Percentiles rank a stretch among this genome's conserved stretches.
phyloP scores from a whole-genome alignment of 768 basidiomycete genomes.

The Tulasnella sp. region DNA sequence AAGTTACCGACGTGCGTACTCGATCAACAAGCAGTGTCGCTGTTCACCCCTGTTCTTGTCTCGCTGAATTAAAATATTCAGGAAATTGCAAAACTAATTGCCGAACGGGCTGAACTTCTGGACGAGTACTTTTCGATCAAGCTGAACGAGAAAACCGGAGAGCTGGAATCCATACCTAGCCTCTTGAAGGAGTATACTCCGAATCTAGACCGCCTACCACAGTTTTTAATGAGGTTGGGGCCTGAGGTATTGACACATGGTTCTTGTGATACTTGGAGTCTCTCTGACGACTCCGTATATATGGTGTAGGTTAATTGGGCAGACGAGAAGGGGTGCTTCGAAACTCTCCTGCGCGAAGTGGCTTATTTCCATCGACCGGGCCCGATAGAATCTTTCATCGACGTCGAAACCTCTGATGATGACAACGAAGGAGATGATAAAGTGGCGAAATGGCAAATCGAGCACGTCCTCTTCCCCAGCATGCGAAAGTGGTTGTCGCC shows the following conservation, averaged over 20 bases:
- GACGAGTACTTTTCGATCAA: constrained; percentile 83
- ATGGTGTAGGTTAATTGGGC: constrained; percentile 77
- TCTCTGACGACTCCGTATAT: background rate
- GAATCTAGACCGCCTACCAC: constrained; percentile 83
- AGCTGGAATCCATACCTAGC: constrained; percentile 73
- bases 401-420: constrained; percentile 31
- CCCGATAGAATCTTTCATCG: constrained; percentile 40
- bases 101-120: constrained; percentile 73
- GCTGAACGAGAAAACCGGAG: constrained; percentile 58
- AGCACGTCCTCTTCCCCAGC: constrained; percentile 86
- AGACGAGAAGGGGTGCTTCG: constrained; percentile 79
- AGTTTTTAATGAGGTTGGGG: constrained; percentile 85
- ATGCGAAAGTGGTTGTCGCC: constrained; percentile 70
- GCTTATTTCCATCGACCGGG: constrained; percentile 87
- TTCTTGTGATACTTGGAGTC: background rate
- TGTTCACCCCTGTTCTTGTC: background rate
- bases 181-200: constrained; percentile 85
- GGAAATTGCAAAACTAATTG: constrained; percentile 62
- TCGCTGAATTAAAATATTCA: constrained; percentile 36
- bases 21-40: background rate
- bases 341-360: constrained; percentile 78
- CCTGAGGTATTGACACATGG: constrained; percentile 59
- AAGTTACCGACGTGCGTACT: constrained; percentile 64
- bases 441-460: constrained; percentile 77
- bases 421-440: constrained; percentile 44